Conservation (phyloP, 345 rosid genomes). For the Salix caprea region DNA sequence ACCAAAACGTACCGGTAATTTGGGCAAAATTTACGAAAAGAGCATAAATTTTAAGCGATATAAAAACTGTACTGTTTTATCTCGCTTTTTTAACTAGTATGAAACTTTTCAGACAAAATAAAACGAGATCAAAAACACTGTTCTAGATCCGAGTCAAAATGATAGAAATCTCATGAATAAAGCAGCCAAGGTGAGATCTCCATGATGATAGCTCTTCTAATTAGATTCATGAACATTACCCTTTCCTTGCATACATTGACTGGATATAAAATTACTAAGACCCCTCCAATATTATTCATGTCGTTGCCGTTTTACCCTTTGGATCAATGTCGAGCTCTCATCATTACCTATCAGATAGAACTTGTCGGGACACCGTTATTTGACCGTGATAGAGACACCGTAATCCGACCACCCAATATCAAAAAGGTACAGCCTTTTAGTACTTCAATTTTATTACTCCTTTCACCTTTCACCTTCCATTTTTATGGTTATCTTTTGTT, state of each 20-base stretch:
- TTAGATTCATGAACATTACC: slow-evolving; percentile 18
- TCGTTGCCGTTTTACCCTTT: slow-evolving; percentile 9
- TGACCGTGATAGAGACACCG: slow-evolving; percentile 1
- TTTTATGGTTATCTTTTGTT: not conserved
- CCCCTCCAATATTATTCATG: not conserved
- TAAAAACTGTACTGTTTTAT: no score
- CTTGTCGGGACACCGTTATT: slow-evolving; percentile 16
- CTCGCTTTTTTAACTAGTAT: fast-evolving
- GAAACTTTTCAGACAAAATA: fast-evolving
- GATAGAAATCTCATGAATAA: not conserved
- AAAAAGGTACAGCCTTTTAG: not conserved
- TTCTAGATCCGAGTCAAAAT: not conserved
- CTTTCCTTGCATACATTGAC: not conserved
- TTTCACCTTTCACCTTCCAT: not conserved
- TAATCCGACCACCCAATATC: not conserved
- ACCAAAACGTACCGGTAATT: no score
- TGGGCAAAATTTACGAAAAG: no score
- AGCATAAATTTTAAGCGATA: no score
- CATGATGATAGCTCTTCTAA: slow-evolving; percentile 4
- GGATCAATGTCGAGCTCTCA: not conserved
- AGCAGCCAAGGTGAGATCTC: not conserved
- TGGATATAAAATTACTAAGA: not conserved
- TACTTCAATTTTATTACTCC: not conserved
- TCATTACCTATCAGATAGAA: slow-evolving; percentile 4
- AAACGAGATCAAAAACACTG: no score